phyloP scores from a whole-genome alignment of 2,329 filamentous ascomycete species.

The Colletotrichum ledebouriae region DNA sequence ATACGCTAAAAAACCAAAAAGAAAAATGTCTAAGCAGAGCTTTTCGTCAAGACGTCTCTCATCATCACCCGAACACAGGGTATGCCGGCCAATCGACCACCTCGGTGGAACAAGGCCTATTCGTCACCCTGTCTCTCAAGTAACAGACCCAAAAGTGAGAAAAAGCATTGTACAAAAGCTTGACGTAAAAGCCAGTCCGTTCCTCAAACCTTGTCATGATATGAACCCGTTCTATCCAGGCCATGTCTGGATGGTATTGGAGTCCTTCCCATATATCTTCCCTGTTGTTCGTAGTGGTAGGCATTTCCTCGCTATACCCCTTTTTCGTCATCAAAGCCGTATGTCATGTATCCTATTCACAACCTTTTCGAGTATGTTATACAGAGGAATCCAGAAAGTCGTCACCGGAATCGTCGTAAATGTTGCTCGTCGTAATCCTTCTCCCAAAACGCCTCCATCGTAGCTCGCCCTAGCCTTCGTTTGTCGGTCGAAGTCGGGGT shows the following conservation, averaged over 20 bases:
- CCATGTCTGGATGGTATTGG: constrained; percentile 33
- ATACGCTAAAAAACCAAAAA: constrained; percentile 26
- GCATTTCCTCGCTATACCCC: constrained; percentile 28
- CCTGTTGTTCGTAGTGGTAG: constrained; percentile 36
- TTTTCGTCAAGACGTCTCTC: constrained; percentile 32
- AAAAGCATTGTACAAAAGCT: constrained; percentile 33
- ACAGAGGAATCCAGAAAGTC: constrained; percentile 41
- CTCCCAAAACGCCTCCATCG: constrained; percentile 36
- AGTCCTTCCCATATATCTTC: constrained; percentile 32
- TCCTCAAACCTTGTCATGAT: constrained; percentile 20
- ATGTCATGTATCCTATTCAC: constrained; percentile 37
- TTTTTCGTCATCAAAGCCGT: constrained; percentile 40
- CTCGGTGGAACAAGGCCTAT: not conserved
- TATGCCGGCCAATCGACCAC: constrained; percentile 6
- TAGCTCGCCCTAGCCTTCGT: constrained; percentile 29
- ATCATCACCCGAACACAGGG: constrained; percentile 17
- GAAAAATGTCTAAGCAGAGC: constrained; percentile 31
- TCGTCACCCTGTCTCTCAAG: constrained; percentile 3
- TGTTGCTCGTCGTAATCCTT: constrained; percentile 39
- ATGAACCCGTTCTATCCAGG: constrained; percentile 24
- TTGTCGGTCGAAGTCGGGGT: constrained; percentile 21
- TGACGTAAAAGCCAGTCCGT: constrained; percentile 25
- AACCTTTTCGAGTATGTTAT: constrained; percentile 40
- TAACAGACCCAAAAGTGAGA: constrained; percentile 2
- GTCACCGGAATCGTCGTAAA: constrained; percentile 41